Percentiles rank a stretch among this genome's conserved stretches.
Conservation (phyloP, 2,329 filamentous ascomycete genomes). For the Penicillium decumbens region DNA sequence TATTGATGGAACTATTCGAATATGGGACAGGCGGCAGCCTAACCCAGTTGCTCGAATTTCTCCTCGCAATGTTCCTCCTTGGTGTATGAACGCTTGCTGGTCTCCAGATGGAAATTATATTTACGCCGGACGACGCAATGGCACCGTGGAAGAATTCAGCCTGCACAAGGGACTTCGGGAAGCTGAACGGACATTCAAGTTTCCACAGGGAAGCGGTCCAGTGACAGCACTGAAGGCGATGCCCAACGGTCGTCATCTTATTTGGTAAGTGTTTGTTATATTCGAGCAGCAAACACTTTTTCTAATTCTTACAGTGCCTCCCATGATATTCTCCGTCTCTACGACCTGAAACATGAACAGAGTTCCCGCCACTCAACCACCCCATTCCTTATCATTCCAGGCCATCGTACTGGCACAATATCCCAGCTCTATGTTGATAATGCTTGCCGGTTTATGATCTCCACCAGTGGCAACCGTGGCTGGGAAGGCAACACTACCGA, state of each 20-base stretch:
- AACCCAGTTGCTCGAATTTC: conserved; percentile 74
- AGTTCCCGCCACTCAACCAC: conserved; percentile 69
- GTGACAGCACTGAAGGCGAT: conserved; percentile 86
- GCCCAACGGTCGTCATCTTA: conserved; percentile 85
- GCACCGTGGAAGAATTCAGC: conserved; percentile 90
- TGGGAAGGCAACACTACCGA: conserved; percentile 93
- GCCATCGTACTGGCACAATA: conserved; percentile 82
- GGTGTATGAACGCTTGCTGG: conserved; percentile 98
- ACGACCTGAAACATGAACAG: conserved; percentile 70
- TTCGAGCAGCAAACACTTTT: background rate
- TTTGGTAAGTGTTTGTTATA: conserved; percentile 58
- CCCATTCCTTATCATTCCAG: conserved; percentile 93
- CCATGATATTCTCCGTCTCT: conserved; percentile 87
- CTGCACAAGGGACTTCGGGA: conserved; percentile 73
- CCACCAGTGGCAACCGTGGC: conserved; percentile 82
- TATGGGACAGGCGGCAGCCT: conserved; percentile 58
- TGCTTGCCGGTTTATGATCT: conserved; percentile 84
- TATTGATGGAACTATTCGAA: conserved; percentile 46
- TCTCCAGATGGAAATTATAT: conserved; percentile 92
- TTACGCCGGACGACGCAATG: conserved; percentile 84
- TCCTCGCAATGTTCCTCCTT: conserved; percentile 75
- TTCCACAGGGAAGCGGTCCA: conserved; percentile 81
- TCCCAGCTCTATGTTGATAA: conserved; percentile 82
- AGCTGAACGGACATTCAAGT: conserved; percentile 74
- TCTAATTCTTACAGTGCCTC: conserved; percentile 60